phyloP scores from a whole-genome alignment of 352 stramenopile species.

The Thalassiosira oceanica region DNA sequence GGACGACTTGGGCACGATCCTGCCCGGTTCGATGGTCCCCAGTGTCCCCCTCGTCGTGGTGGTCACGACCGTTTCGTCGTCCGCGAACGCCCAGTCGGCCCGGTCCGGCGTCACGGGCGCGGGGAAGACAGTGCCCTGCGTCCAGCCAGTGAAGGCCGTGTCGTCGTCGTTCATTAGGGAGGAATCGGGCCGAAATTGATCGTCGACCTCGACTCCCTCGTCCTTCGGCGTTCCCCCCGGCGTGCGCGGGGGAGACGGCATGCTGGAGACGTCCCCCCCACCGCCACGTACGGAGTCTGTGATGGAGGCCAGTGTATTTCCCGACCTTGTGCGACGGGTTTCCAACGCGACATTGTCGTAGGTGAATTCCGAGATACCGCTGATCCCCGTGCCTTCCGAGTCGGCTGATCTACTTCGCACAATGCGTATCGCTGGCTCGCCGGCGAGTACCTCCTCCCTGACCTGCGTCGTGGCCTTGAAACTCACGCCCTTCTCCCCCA shows the following conservation, averaged over 20 bases:
- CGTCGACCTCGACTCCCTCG: constrained; percentile 32
- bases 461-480: constrained; percentile 14
- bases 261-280: neutral
- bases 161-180: constrained; percentile 22
- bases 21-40: constrained; percentile 6
- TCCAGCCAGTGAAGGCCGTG: constrained; percentile 23
- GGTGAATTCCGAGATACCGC: constrained; percentile 33
- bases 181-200: constrained; percentile 20
- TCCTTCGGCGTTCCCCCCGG: constrained; percentile 6
- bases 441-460: neutral
- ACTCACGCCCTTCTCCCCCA: constrained; percentile 41
- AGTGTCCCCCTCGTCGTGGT: neutral
- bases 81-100: neutral
- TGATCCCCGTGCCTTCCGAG: constrained; percentile 21
- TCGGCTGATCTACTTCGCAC: constrained; percentile 17
- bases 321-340: neutral
- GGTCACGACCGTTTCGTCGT: constrained; percentile 3
- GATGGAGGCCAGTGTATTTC: neutral
- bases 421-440: neutral
- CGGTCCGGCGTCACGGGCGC: neutral
- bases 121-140: neutral
- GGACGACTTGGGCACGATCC: constrained; percentile 17
- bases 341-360: constrained; percentile 33
- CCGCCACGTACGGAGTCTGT: neutral
- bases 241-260: neutral